Evolutionary conservation across 2,329 filamentous ascomycete species (phyloP).

Genomic region (Alternaria infectoria): DNA sequence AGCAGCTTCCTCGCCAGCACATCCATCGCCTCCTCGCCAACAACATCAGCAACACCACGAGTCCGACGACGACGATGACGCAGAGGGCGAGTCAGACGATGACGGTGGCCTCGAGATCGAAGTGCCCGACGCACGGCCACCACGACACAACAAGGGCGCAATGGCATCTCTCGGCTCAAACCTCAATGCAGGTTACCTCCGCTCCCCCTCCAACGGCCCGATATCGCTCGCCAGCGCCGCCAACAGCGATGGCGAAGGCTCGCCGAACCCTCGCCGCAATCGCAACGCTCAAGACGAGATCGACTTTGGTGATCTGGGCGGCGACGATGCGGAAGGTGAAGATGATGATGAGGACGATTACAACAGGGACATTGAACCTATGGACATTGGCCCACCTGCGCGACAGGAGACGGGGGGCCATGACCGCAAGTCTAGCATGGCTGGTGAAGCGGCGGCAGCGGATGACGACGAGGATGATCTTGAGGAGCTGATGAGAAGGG

Average conservation of each 20-base stretch:
- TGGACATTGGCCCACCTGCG: conserved; percentile 44
- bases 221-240: conserved; percentile 54
- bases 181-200: conserved; percentile 32
- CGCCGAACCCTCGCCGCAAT: conserved; percentile 31
- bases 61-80: conserved; percentile 24
- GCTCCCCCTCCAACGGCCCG: conserved; percentile 46
- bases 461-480: conserved; percentile 51
- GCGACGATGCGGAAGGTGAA: conserved; percentile 28
- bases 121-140: conserved; percentile 34
- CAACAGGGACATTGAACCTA: conserved; percentile 40
- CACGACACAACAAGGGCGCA: conserved; percentile 22
- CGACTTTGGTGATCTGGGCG: conserved; percentile 43
- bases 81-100: conserved; percentile 33
- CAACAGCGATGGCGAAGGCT: conserved; percentile 40
- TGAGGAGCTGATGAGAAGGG: conserved; percentile 53
- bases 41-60: conserved; percentile 8
- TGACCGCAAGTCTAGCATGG: conserved; percentile 18
- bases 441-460: conserved; percentile 8
- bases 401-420: conserved; percentile 12
- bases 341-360: conserved; percentile 45
- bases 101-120: conserved; percentile 42
- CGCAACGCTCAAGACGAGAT: conserved; percentile 38
- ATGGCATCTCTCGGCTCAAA: conserved; percentile 35
- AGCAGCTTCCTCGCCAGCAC: conserved; percentile 13
- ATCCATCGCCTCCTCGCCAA: conserved; percentile 21